Evolutionary conservation across 192 early-diverging fungal species (phyloP).

Genomic region (Podila epicladia): DNA sequence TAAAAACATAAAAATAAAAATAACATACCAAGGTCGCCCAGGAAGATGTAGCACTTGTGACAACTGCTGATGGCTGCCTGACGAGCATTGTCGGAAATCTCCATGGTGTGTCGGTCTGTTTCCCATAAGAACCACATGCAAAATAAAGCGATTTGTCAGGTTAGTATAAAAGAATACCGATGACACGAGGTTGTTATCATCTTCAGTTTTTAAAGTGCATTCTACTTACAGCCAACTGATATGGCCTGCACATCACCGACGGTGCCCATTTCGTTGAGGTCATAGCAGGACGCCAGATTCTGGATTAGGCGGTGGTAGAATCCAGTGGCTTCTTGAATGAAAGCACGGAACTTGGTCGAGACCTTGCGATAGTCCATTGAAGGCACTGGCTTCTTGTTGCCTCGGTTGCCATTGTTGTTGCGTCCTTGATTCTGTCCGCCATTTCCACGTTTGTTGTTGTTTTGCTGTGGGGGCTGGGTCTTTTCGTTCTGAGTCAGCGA

Average conservation of each 20-base stretch:
- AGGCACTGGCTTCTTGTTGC: constrained; percentile 26
- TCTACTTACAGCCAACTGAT: constrained; percentile 37
- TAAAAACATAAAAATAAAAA: neutral
- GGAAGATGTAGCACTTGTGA: constrained; percentile 66
- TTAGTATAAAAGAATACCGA: neutral
- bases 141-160: neutral
- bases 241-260: constrained; percentile 35
- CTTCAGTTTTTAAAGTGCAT: neutral
- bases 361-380: constrained; percentile 44
- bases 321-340: constrained; percentile 61
- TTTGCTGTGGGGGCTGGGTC: constrained; percentile 4
- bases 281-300: constrained; percentile 53
- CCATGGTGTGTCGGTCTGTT: constrained; percentile 33
- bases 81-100: constrained; percentile 31
- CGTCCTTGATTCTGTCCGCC: constrained; percentile 8
- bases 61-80: constrained; percentile 55
- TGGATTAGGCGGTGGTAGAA: constrained; percentile 62
- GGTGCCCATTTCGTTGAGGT: constrained; percentile 47
- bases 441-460: neutral
- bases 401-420: constrained; percentile 26
- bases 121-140: neutral
- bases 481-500: constrained; percentile 21
- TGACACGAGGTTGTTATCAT: too few species aligned
- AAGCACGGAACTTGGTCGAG: constrained; percentile 54
- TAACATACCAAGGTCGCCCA: constrained; percentile 71